Conservation (phyloP, 768 basidiomycete species). For the Xerocomellus dryophilus region DNA sequence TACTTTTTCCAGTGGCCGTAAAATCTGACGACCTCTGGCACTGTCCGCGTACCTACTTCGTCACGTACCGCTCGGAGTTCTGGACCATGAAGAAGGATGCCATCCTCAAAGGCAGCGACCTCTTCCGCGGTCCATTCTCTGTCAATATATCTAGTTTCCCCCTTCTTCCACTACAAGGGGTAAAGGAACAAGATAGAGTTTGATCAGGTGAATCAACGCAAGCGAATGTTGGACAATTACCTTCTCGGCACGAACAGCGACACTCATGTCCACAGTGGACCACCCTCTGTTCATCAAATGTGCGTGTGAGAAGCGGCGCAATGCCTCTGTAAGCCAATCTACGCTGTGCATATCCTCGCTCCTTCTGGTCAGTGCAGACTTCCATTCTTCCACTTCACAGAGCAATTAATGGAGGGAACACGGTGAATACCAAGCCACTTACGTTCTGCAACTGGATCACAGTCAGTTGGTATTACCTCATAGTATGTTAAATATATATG, state of each 20-base stretch:
- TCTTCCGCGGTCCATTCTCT: slow-evolving; percentile 70
- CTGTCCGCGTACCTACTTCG: slow-evolving; percentile 64
- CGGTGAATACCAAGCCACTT: slow-evolving; percentile 21
- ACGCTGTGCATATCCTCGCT: slow-evolving; percentile 54
- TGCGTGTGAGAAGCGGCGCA: slow-evolving; percentile 70
- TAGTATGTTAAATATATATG: slow-evolving; percentile 13
- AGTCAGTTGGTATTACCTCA: slow-evolving; percentile 23
- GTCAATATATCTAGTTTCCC: slow-evolving; percentile 65
- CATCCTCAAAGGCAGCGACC: slow-evolving; percentile 71
- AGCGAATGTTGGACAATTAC: slow-evolving; percentile 37
- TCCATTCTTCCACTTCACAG: slow-evolving; percentile 63
- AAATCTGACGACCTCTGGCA: slow-evolving; percentile 78
- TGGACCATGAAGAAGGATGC: slow-evolving; percentile 66
- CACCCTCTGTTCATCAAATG: slow-evolving; percentile 54
- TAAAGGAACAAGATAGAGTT: slow-evolving; percentile 3
- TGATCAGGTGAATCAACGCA: slow-evolving; percentile 9
- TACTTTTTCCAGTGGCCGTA: slow-evolving; percentile 89
- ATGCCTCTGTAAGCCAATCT: slow-evolving; percentile 80
- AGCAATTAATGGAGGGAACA: slow-evolving; percentile 1
- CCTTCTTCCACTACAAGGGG: slow-evolving; percentile 63
- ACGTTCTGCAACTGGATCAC: slow-evolving; percentile 55
- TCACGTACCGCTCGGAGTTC: slow-evolving; percentile 78
- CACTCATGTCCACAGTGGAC: slow-evolving; percentile 62
- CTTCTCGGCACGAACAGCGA: slow-evolving; percentile 57
- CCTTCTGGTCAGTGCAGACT: slow-evolving; percentile 52